Conservation (phyloP, 2,329 filamentous ascomycete species). For the Xylariales sp. region DNA sequence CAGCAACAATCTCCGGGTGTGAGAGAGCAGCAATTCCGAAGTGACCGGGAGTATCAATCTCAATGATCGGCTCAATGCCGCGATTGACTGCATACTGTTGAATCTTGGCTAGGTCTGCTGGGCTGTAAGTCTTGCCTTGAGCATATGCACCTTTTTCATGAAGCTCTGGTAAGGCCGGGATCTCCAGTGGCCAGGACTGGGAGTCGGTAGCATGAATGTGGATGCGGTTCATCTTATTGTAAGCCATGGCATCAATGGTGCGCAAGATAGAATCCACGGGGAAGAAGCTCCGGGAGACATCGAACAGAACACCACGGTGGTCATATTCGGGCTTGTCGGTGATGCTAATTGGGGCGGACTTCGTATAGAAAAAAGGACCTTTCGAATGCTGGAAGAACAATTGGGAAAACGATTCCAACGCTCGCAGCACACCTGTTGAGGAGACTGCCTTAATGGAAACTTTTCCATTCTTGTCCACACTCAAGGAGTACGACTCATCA, state of each 20-base stretch:
- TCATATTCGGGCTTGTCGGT: slow-evolving; percentile 78
- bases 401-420: slow-evolving; percentile 81
- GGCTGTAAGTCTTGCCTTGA: slow-evolving; percentile 73
- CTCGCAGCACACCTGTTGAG: slow-evolving; percentile 76
- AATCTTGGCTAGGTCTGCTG: slow-evolving; percentile 71
- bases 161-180: slow-evolving; percentile 78
- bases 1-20: slow-evolving; percentile 78
- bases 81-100: slow-evolving; percentile 76
- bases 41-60: slow-evolving; percentile 86
- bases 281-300: slow-evolving; percentile 80
- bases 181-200: slow-evolving; percentile 87
- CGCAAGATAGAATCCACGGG: slow-evolving; percentile 74
- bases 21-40: slow-evolving; percentile 74
- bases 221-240: slow-evolving; percentile 85
- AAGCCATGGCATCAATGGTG: slow-evolving; percentile 80
- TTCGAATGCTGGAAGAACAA: slow-evolving; percentile 79
- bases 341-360: slow-evolving; percentile 76
- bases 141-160: slow-evolving; percentile 79
- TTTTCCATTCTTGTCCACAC: slow-evolving; percentile 66
- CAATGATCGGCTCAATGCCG: slow-evolving; percentile 77
- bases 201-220: slow-evolving; percentile 86
- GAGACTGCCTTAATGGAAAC: slow-evolving; percentile 73
- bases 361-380: slow-evolving; percentile 72
- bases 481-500: slow-evolving; percentile 81
- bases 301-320: slow-evolving; percentile 83